These are phyloP conservation scores for Aspergillus versicolor DNA, from an alignment of 2,329 filamentous ascomycete species.

Conservation along the genomic window DNA sequence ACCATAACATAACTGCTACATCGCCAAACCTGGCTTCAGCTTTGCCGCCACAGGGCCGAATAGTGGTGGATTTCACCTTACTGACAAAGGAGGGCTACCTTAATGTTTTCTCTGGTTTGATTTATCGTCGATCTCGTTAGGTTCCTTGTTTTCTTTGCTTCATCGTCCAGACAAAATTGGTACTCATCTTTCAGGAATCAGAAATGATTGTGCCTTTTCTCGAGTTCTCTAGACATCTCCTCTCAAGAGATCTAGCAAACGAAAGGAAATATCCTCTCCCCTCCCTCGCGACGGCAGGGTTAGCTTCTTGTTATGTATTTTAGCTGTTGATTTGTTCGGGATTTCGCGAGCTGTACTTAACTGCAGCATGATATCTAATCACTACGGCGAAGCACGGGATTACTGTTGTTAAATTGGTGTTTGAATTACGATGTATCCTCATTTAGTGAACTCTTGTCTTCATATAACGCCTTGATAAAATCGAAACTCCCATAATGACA, in stretches of 20 bases:
- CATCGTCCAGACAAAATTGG: neutral
- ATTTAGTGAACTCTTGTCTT: neutral
- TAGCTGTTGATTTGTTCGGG: neutral
- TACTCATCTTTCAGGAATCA: neutral
- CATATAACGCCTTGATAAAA: neutral
- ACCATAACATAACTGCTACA: constrained; percentile 21
- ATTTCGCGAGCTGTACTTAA: neutral
- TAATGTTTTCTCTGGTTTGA: constrained; percentile 40
- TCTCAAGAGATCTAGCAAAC: neutral
- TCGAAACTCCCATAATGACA: neutral
- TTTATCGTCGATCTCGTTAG: constrained; percentile 32
- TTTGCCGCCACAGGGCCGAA: constrained; percentile 28
- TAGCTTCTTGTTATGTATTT: neutral
- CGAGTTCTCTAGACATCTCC: neutral
- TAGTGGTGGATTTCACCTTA: constrained; percentile 41
- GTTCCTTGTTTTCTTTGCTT: neutral
- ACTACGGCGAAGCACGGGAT: neutral
- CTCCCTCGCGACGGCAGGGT: neutral
- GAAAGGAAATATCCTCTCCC: constrained; percentile 2
- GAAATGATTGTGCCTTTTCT: neutral
- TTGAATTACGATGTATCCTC: neutral
- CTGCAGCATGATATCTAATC: neutral
- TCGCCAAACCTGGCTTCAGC: constrained; percentile 27
- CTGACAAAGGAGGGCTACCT: constrained; percentile 43
- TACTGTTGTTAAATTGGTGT: neutral